Conservation (phyloP, 352 stramenopile species). For the Globisporangium ultimum region DNA sequence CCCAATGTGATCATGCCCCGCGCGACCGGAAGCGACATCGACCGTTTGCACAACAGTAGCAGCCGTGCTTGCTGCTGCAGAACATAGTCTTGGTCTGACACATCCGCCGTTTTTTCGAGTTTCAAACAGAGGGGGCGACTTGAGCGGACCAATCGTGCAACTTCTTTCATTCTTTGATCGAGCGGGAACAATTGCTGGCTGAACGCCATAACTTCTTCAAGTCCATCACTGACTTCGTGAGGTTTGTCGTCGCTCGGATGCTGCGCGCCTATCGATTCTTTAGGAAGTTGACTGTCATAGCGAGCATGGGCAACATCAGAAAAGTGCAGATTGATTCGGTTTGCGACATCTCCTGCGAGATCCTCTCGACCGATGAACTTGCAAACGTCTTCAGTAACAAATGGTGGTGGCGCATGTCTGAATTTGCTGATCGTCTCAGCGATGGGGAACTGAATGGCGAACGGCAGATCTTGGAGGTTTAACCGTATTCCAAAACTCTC, state of each 20-base stretch:
- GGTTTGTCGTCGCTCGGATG: constrained; percentile 15
- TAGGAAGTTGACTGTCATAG: not conserved
- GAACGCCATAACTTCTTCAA: constrained; percentile 48
- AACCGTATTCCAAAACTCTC: constrained; percentile 32
- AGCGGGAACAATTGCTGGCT: constrained; percentile 63
- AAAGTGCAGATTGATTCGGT: not conserved
- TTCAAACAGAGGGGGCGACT: constrained; percentile 70
- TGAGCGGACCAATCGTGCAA: constrained; percentile 73
- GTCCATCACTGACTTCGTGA: constrained; percentile 47
- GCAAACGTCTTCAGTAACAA: constrained; percentile 52
- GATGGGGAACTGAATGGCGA: constrained; percentile 57
- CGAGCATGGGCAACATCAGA: not conserved
- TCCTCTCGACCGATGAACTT: constrained; percentile 60
- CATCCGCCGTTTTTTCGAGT: constrained; percentile 58
- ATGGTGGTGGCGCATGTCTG: constrained; percentile 54
- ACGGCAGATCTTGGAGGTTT: constrained; percentile 50
- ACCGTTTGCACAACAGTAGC: constrained; percentile 92
- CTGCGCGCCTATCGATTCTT: constrained; percentile 9
- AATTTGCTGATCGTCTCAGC: constrained; percentile 51
- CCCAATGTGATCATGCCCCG: constrained; percentile 97
- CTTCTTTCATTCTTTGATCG: constrained; percentile 81
- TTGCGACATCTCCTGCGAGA: constrained; percentile 25
- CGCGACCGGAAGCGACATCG: constrained; percentile 91
- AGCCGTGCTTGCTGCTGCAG: constrained; percentile 93
- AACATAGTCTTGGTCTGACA: constrained; percentile 70